phyloP scores from a whole-genome alignment of 148 eudicot species.

The Vaccinium darrowii region DNA sequence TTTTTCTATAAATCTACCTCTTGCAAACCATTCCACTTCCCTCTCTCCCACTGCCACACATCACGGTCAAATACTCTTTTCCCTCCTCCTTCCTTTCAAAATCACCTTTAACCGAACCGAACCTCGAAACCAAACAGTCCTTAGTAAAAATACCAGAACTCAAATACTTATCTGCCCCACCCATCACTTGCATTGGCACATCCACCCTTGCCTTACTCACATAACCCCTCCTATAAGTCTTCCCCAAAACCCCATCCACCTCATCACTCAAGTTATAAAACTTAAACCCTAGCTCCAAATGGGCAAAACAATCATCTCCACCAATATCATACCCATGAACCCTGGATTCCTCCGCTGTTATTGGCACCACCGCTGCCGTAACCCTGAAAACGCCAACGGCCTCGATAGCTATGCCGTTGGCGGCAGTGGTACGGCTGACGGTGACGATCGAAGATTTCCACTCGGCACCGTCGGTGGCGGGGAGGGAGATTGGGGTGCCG shows the following conservation, averaged over 20 bases:
- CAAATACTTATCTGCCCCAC: conserved; percentile 1
- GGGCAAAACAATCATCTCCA: conserved; percentile 18
- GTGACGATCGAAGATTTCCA: conserved; percentile 1
- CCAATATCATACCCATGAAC: conserved; percentile 12
- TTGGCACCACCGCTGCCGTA: conserved; percentile 15
- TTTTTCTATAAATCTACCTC: not conserved
- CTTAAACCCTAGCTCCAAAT: conserved; percentile 20
- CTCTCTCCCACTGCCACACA: not conserved
- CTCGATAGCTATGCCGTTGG: conserved; percentile 6
- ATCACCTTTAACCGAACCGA: not conserved
- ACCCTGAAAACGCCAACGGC: not conserved
- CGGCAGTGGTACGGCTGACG: conserved; percentile 7
- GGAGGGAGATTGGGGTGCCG: not conserved
- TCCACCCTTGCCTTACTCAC: conserved; percentile 20
- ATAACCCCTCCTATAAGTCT: conserved; percentile 14
- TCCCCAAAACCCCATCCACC: conserved; percentile 19
- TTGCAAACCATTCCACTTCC: conserved; percentile 20
- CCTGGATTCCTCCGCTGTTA: conserved; percentile 11
- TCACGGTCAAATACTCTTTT: not conserved
- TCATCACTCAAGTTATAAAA: conserved; percentile 11
- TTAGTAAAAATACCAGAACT: conserved; percentile 14
- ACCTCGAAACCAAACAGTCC: conserved; percentile 13
- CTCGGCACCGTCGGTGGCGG: conserved; percentile 9
- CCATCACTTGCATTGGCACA: conserved; percentile 19
- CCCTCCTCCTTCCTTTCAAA: not conserved